A percentile compares a stretch with the other conserved stretches of the same genome.
Evolutionary conservation across 176 grass and related monocot genomes (phyloP).

Genomic region (Saccharum spontaneum): DNA sequence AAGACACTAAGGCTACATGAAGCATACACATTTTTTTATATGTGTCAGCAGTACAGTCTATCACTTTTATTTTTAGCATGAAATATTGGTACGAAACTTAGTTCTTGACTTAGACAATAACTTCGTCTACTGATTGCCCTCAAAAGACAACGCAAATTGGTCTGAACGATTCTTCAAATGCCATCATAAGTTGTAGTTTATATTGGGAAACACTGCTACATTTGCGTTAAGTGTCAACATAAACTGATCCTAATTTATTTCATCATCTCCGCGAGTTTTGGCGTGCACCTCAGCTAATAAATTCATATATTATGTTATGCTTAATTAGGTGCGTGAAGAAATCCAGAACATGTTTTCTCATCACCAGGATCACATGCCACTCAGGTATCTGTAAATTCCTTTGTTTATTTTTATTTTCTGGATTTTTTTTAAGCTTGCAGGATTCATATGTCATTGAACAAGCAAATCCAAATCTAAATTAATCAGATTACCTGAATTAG

Average conservation of each 20-base stretch:
- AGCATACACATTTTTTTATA: background rate
- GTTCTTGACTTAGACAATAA: background rate
- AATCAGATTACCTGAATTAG: background rate
- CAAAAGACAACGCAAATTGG: background rate
- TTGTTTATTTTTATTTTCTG: background rate
- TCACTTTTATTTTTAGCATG: background rate
- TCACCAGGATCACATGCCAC: background rate
- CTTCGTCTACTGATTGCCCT: background rate
- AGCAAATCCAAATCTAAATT: background rate
- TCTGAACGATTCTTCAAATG: background rate
- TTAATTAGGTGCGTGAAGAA: slow-evolving; percentile 41
- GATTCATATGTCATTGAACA: background rate
- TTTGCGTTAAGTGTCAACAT: background rate
- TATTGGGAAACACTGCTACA: background rate
- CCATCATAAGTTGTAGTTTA: background rate
- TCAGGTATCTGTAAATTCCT: slow-evolving; percentile 2
- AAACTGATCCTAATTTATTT: background rate
- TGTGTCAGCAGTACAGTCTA: background rate
- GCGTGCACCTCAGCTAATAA: background rate
- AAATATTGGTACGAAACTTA: slow-evolving; percentile 2
- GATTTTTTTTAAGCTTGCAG: background rate
- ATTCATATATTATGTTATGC: background rate
- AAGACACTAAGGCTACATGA: background rate
- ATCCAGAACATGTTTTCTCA: slow-evolving; percentile 35
- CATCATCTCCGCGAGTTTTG: background rate